Evolutionary conservation across 1,284 basidiomycete species (phyloP).

Genomic region (Stygiomarasmius scandens): DNA sequence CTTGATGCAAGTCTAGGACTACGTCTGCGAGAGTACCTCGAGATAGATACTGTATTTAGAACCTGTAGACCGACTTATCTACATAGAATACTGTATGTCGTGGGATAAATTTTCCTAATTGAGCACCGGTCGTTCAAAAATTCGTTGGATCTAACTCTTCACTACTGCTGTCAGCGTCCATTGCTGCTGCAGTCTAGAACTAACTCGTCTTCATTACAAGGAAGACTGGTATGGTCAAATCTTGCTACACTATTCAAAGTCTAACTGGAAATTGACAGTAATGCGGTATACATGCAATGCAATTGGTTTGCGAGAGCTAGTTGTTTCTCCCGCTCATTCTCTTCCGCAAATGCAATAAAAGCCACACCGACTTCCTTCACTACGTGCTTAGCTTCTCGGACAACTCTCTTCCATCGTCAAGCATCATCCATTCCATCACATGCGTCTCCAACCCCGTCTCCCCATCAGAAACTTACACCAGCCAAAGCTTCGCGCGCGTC

Average conservation of each 20-base stretch:
- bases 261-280: slow-evolving; percentile 1
- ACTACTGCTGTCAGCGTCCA: no score
- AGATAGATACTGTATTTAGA: no score
- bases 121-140: no score
- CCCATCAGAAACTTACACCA: slow-evolving; percentile 26
- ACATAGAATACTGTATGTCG: no score
- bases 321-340: slow-evolving; percentile 7
- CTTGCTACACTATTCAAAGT: neutral
- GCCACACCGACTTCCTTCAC: neutral
- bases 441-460: neutral
- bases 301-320: slow-evolving; percentile 17
- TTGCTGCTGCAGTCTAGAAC: no score
- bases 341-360: neutral
- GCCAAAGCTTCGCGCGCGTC: slow-evolving; percentile 56
- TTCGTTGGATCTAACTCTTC: no score
- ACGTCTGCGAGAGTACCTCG: no score
- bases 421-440: neutral
- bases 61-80: no score
- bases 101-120: no score
- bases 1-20: no score
- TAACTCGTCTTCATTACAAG: neutral
- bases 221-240: neutral
- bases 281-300: slow-evolving; percentile 20
- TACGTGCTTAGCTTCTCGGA: neutral
- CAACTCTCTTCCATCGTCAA: neutral